Base-by-base conservation (phyloP, 257 asterid genomes). In the Coffea eugenioides region DNA sequence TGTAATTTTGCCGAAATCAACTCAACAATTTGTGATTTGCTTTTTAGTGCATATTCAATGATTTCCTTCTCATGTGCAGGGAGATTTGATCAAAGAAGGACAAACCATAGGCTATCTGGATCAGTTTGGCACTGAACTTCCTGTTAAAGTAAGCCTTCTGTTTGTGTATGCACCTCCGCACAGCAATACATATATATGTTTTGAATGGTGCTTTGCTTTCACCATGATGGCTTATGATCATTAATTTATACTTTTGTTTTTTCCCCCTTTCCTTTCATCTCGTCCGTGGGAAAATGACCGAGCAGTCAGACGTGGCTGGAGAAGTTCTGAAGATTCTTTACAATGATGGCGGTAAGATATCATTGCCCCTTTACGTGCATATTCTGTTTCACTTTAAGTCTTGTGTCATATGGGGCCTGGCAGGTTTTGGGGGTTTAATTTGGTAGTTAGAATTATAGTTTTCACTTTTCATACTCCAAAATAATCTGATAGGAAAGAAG, bases 281-380 rank as follows among this genome's bases (percentile, higher is more conserved):
- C 65, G 71, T 21, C 65, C 31, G 13, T 79, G 77, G 84, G 79
- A 76, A 64, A 71, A 76, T 67, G 65, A 77, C 52, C 56, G 21
- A 80, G 87, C 93, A 95, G 99, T 87, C 97, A 34, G 91, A 91
- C 80, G 97, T 88, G 45, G 92, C 86, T 77, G 99, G 99, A 86
- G 97, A 95, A 86, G 88, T 95, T 80, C 80, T 92, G 86, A 93
- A 90, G 92, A 16, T 95, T 84, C 92, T 95, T 46, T 91, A 76
- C 80, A 77, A 46, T 41, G 98, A 95, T 69, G 98, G 97, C 25
- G 99, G 99, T 95, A 89, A 75, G 88, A 61, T 16, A 69, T 36
- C 25, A 41, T 43, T 54, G 39, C 34, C 81, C 15, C 49, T 45
- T 52, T 36, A 25, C 79, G 8, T 75, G 31, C 72, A 51, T 45